A percentile compares a stretch with the other conserved stretches of the same genome.
Evolutionary conservation across 2,329 filamentous ascomycete genomes (phyloP).

Genomic region (Blumeriella jaapii): DNA sequence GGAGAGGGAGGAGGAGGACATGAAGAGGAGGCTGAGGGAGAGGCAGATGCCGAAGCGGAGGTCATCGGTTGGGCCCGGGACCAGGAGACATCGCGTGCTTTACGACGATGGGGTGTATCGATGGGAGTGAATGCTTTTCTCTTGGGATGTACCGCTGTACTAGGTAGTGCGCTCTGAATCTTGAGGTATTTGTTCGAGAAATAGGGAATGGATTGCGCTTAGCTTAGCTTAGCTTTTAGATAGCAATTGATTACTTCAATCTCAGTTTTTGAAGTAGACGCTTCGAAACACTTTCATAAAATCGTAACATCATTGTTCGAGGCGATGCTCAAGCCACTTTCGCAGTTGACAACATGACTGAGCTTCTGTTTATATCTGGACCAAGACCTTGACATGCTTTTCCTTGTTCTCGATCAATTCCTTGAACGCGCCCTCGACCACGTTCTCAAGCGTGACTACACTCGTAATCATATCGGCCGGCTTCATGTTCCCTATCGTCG

Average conservation of each 20-base stretch:
- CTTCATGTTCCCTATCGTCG: constrained; percentile 33
- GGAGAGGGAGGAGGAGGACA: constrained; percentile 16
- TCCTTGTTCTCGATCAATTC: constrained; percentile 48
- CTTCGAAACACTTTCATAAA: too few species aligned
- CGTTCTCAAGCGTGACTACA: constrained; percentile 41
- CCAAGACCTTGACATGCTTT: constrained; percentile 50
- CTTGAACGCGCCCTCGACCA: constrained; percentile 46
- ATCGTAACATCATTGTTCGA: too few species aligned
- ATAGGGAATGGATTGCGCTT: not conserved
- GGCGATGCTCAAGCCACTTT: constrained; percentile 1
- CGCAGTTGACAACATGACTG: not conserved
- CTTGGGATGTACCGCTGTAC: not conserved
- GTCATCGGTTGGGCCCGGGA: constrained; percentile 19
- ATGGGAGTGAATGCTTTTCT: constrained; percentile 18
- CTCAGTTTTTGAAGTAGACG: too few species aligned
- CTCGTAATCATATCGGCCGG: constrained; percentile 49
- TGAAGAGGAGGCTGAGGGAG: constrained; percentile 18
- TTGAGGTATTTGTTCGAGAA: not conserved
- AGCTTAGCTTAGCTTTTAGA: not conserved
- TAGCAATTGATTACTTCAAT: constrained; percentile 2
- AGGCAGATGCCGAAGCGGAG: constrained; percentile 17
- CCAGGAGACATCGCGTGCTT: constrained; percentile 19
- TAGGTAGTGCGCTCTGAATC: not conserved
- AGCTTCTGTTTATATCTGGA: constrained; percentile 29
- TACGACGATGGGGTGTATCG: constrained; percentile 25